Evolutionary conservation across 208 protist genomes (phyloP).

Genomic region (Trypanosoma scelopori): DNA sequence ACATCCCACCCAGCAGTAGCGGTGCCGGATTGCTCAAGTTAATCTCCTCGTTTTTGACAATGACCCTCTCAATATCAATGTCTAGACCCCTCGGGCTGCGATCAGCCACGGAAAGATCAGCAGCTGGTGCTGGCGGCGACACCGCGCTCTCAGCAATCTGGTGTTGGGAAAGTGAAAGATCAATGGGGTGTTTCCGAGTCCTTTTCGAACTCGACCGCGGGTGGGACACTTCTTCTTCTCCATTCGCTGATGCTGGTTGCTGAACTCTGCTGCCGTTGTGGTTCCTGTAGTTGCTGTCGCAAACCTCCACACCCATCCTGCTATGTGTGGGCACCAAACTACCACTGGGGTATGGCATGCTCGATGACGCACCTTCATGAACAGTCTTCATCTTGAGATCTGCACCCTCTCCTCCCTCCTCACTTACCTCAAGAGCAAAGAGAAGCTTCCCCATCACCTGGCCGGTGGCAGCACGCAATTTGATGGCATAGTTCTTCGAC

Average conservation of each 20-base stretch:
- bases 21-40: constrained; percentile 58
- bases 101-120: not conserved
- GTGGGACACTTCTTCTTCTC: no score
- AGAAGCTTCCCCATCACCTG: constrained; percentile 78
- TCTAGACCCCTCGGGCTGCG: constrained; percentile 24
- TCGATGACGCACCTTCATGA: no score
- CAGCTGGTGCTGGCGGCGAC: not conserved
- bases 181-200: no score
- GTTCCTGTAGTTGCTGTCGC: not conserved
- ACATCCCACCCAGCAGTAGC: constrained; percentile 64
- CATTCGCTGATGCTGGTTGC: no score
- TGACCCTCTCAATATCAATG: constrained; percentile 60
- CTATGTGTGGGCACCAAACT: not conserved
- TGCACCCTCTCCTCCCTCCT: constrained; percentile 26
- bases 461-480: constrained; percentile 62
- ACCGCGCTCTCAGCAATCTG: not conserved
- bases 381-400: not conserved
- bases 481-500: constrained; percentile 86
- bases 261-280: no score
- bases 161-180: no score
- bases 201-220: no score
- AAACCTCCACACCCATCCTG: not conserved
- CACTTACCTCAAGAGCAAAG: constrained; percentile 61
- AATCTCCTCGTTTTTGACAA: constrained; percentile 55
- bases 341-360: no score